These are phyloP conservation scores for Podospora pseudocomata DNA, from an alignment of 495 filamentous ascomycete genomes.

Conservation along the genomic window DNA sequence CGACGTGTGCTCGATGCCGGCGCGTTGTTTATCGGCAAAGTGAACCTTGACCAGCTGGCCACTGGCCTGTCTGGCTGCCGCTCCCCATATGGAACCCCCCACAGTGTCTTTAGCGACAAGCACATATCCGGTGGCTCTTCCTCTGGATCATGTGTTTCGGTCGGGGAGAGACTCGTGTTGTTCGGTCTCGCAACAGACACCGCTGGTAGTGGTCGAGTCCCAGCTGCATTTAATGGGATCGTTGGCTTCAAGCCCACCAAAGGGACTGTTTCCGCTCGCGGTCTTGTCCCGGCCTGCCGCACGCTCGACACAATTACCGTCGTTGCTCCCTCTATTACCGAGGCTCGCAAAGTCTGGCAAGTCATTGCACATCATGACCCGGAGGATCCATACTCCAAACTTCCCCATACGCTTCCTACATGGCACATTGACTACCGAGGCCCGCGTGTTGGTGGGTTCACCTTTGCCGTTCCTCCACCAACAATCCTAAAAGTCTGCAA, in stretches of 20 bases:
- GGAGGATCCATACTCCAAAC: constrained; percentile 55
- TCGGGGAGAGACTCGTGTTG: constrained; percentile 54
- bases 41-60: constrained; percentile 66
- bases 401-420: constrained; percentile 33
- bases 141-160: constrained; percentile 56
- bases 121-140: constrained; percentile 62
- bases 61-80: constrained; percentile 61
- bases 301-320: constrained; percentile 61
- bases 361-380: constrained; percentile 51
- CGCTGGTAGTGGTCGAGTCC: constrained; percentile 61
- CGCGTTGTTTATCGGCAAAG: constrained; percentile 62
- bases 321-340: constrained; percentile 48
- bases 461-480: constrained; percentile 51
- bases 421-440: constrained; percentile 52
- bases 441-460: constrained; percentile 43
- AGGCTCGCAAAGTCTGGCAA: constrained; percentile 55
- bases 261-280: constrained; percentile 55
- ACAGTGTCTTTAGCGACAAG: constrained; percentile 42
- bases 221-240: constrained; percentile 60
- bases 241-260: constrained; percentile 68
- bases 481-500: constrained; percentile 47
- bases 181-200: constrained; percentile 65
- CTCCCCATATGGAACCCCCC: constrained; percentile 59
- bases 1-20: constrained; percentile 46
- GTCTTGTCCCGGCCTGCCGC: constrained; percentile 59